Base-by-base conservation (phyloP, 257 asterid genomes). In the Solanum clarkiae region DNA sequence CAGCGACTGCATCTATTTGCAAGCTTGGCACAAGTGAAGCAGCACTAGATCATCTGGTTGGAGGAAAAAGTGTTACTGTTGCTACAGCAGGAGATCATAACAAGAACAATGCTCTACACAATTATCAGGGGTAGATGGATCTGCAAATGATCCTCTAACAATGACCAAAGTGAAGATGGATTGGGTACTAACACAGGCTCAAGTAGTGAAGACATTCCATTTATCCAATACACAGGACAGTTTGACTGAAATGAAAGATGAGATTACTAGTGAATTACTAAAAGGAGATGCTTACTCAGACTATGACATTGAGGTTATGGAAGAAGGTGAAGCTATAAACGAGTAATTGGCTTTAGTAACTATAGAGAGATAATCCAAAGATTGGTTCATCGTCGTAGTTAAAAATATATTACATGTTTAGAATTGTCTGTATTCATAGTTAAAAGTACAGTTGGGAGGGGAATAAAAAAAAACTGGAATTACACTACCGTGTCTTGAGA, bases 241-340 rank as follows among this genome's bases (percentile, higher is more conserved):
- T 85, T 29, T 29, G 32, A 84, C 96, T 29, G 32, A 96, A 88
- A 93, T 96, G 97, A 98, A 95, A 90, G 91, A 90, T 44, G 94
- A 88, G 84, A 92, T 96, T 18, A 96, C 98, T 1, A 91, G 77
- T 11, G 97, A 91, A 72, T 85, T 96, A 89, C 91, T 89, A 13
- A 87, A 86, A 22, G 88, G 93, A 26, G 98, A 96, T 88, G 94
- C 96, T 45, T 95, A 89, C 84, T 92, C 98, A 0, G 98, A 94
- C 88, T 96, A 95, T 53, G 98, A 96, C 86, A 90, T 95, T 26
- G 95, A 95, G 53, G 92, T 95, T 44, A 87, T 90, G 0, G 91
- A 91, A 87, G 98, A 95, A 94, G 98, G 98, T 59, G 98, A 96
- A 91, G 97, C 98, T 56, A 92, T 96, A 60, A 85, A 80, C 1